Evolutionary conservation across 495 filamentous ascomycete species (phyloP).

Genomic region (Aspergillus cristatus): DNA sequence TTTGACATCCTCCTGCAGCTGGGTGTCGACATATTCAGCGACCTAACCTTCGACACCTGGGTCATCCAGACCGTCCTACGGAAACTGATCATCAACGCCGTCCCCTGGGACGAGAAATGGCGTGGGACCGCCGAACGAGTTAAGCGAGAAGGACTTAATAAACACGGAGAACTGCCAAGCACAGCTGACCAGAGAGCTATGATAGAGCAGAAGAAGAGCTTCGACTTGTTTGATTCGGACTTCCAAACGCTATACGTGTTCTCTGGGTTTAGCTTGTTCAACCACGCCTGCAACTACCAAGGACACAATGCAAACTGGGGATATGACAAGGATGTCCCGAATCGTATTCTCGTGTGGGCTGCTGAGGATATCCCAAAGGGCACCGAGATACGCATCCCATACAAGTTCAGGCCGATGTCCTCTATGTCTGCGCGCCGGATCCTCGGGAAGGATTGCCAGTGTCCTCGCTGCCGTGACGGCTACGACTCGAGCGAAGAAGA

Average conservation of each 20-base stretch:
- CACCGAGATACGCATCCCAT: constrained; percentile 22
- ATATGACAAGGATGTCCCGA: constrained; percentile 15
- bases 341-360: constrained; percentile 24
- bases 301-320: constrained; percentile 18
- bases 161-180: neutral
- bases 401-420: constrained; percentile 3
- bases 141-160: neutral
- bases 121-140: constrained; percentile 2
- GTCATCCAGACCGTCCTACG: constrained; percentile 23
- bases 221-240: constrained; percentile 10
- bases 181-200: constrained; percentile 5
- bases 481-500: neutral
- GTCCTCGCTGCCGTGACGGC: neutral
- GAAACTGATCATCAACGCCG: constrained; percentile 20
- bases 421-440: neutral
- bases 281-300: constrained; percentile 20
- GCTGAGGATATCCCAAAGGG: constrained; percentile 12
- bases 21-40: constrained; percentile 31
- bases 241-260: constrained; percentile 22
- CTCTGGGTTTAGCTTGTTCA: constrained; percentile 26
- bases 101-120: constrained; percentile 18
- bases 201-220: neutral
- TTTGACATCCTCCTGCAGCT: constrained; percentile 25
- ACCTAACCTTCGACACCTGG: constrained; percentile 32
- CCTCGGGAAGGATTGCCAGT: constrained; percentile 2